Percentiles rank a stretch among this genome's conserved stretches.
These are phyloP conservation scores for Linaria vulgaris DNA, from an alignment of 257 asterid species.

Conservation along the genomic window DNA sequence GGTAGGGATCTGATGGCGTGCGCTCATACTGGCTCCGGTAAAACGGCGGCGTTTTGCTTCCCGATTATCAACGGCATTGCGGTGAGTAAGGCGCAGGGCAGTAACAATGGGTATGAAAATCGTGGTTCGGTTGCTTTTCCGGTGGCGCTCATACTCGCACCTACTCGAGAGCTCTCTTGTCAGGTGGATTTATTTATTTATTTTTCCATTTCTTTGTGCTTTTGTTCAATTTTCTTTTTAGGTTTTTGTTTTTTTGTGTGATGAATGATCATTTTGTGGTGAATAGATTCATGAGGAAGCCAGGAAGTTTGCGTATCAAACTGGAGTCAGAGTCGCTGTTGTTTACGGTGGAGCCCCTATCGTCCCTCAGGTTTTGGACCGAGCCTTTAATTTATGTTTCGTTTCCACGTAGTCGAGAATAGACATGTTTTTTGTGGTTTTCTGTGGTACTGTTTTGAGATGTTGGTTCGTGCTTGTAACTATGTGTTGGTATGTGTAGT, in stretches of 20 bases:
- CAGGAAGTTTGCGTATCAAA: conserved; percentile 55
- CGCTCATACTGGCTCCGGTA: conserved; percentile 88
- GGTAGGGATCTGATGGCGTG: conserved; percentile 88
- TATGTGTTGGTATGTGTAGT: conserved; percentile 27
- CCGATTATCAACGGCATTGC: conserved; percentile 56
- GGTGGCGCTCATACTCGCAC: conserved; percentile 64
- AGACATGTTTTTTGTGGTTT: too few relatives aligned
- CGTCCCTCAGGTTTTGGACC: conserved; percentile 44
- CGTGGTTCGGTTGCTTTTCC: conserved; percentile 38
- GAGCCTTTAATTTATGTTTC: neutral
- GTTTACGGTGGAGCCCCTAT: conserved; percentile 77
- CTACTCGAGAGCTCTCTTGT: conserved; percentile 73
- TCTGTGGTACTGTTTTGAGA: neutral
- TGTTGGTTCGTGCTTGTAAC: neutral
- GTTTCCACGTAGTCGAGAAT: too few relatives aligned
- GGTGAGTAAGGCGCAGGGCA: conserved; percentile 8
- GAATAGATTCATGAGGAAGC: conserved; percentile 71
- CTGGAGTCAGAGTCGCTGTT: conserved; percentile 67
- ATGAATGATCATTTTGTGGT: neutral
- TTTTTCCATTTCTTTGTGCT: neutral
- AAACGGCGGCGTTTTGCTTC: conserved; percentile 84
- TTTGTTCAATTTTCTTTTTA: neutral
- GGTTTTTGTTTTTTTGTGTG: neutral
- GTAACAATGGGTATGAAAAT: neutral
- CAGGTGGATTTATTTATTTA: conserved; percentile 44